phyloP scores from a whole-genome alignment of 441 rosid species.

The California macrophylla region DNA sequence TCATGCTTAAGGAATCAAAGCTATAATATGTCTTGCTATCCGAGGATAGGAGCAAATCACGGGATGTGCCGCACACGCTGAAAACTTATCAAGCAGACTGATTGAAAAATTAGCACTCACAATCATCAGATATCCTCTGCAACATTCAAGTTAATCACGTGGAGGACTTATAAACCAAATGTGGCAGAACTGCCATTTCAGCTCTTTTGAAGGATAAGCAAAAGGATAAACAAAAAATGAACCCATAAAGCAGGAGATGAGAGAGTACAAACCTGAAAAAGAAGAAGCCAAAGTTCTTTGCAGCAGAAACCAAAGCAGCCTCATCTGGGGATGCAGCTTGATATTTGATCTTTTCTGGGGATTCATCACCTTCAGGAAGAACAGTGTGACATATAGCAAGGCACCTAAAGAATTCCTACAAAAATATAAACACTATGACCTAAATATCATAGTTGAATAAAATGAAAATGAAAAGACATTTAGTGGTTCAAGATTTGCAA shows the following conservation, averaged over 20 bases:
- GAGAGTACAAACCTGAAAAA: slow-evolving; percentile 54
- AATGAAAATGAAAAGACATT: neutral
- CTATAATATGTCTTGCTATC: neutral
- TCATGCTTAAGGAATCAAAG: neutral
- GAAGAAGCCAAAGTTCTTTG: slow-evolving; percentile 98
- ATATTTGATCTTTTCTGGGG: slow-evolving; percentile 82
- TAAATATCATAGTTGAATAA: slow-evolving; percentile 6
- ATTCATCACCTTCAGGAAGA: slow-evolving; percentile 96
- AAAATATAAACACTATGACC: slow-evolving; percentile 3
- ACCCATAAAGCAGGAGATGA: neutral
- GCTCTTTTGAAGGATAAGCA: neutral
- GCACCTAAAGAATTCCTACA: slow-evolving; percentile 85
- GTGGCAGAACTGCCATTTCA: neutral
- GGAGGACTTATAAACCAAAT: neutral
- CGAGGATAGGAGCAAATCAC: neutral
- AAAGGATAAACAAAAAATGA: neutral
- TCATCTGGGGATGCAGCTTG: slow-evolving; percentile 99
- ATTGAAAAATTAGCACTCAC: neutral
- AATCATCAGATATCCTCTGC: neutral
- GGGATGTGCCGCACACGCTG: neutral
- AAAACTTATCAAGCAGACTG: neutral
- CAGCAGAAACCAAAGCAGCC: slow-evolving; percentile 95
- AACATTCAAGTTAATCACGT: neutral
- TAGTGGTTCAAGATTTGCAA: neutral
- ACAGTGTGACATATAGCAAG: slow-evolving; percentile 98